Conservation (phyloP, 2,329 filamentous ascomycete species). For the Ustilaginoidea virens region DNA sequence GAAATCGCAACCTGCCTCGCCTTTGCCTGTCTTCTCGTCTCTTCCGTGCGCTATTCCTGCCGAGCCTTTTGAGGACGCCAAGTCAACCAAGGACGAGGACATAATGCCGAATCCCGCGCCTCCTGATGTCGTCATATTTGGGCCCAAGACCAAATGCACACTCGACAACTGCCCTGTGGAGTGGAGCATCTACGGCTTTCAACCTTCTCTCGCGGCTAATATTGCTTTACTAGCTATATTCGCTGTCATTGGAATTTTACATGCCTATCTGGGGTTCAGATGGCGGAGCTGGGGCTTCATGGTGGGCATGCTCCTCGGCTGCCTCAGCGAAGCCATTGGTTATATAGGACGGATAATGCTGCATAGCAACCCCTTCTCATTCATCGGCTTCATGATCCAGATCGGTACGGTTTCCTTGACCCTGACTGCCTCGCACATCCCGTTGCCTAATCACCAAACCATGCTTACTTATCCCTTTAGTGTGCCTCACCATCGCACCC, state of each 20-base stretch:
- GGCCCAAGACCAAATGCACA: conserved; percentile 32
- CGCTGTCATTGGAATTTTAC: conserved; percentile 28
- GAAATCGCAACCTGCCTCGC: too few species aligned
- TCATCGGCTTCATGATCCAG: conserved; percentile 46
- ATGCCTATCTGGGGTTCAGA: conserved; percentile 23
- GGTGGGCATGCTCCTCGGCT: conserved; percentile 36
- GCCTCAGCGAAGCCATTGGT: conserved; percentile 42
- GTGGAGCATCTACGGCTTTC: conserved; percentile 30
- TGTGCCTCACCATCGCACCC: conserved; percentile 36
- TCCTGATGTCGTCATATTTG: conserved; percentile 19
- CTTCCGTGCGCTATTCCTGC: too few species aligned
- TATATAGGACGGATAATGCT: conserved; percentile 44
- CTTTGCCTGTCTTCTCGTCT: too few species aligned
- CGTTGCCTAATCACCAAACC: neutral
- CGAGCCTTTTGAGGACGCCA: neutral
- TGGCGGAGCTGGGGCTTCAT: conserved; percentile 29
- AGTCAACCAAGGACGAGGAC: too few species aligned
- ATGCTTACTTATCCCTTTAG: conserved; percentile 14
- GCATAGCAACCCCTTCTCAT: conserved; percentile 38
- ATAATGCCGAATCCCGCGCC: conserved; percentile 8
- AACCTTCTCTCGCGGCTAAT: conserved; percentile 27
- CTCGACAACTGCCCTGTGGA: conserved; percentile 29
- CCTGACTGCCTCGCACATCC: too few species aligned
- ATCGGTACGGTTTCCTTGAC: conserved; percentile 27
- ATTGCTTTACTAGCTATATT: conserved; percentile 26